These are phyloP conservation scores for Prillingera fragicola DNA, from an alignment of 1,284 basidiomycete species.

Conservation along the genomic window DNA sequence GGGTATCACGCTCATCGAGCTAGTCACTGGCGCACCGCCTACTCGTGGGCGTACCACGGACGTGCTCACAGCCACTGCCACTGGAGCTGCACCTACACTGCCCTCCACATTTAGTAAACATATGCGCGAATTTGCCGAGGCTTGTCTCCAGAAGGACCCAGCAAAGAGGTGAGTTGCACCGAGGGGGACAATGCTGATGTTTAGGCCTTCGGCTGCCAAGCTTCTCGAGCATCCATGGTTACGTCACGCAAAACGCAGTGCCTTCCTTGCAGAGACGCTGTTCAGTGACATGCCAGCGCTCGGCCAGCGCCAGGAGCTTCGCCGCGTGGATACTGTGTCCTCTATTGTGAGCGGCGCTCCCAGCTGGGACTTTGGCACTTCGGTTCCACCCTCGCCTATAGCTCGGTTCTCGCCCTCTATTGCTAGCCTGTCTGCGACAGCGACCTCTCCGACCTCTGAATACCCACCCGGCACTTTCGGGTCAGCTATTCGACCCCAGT, in stretches of 20 bases:
- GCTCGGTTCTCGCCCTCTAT: slow-evolving; percentile 9
- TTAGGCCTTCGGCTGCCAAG: no score
- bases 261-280: slow-evolving; percentile 32
- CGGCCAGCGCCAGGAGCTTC: slow-evolving; percentile 35
- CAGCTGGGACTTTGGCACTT: slow-evolving; percentile 40
- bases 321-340: slow-evolving; percentile 31
- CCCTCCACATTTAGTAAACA: slow-evolving; percentile 57
- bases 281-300: slow-evolving; percentile 29
- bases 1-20: slow-evolving; percentile 62
- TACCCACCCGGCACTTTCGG: slow-evolving; percentile 18
- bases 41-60: slow-evolving; percentile 4
- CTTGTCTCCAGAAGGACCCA: slow-evolving; percentile 76
- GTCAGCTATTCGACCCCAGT: slow-evolving; percentile 15
- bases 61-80: slow-evolving; percentile 7
- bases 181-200: no score
- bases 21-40: slow-evolving; percentile 34
- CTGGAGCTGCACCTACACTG: slow-evolving; percentile 4
- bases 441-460: not conserved
- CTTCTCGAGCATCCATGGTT: not conserved
- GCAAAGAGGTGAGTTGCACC: slow-evolving; percentile 56
- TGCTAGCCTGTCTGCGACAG: slow-evolving; percentile 5
- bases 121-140: slow-evolving; percentile 80
- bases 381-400: slow-evolving; percentile 28
- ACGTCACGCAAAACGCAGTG: slow-evolving; percentile 21
- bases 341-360: slow-evolving; percentile 31